These are phyloP conservation scores for Wickerhamomyces ciferrii DNA, from an alignment of 805 yeast genomes.

Conservation along the genomic window DNA sequence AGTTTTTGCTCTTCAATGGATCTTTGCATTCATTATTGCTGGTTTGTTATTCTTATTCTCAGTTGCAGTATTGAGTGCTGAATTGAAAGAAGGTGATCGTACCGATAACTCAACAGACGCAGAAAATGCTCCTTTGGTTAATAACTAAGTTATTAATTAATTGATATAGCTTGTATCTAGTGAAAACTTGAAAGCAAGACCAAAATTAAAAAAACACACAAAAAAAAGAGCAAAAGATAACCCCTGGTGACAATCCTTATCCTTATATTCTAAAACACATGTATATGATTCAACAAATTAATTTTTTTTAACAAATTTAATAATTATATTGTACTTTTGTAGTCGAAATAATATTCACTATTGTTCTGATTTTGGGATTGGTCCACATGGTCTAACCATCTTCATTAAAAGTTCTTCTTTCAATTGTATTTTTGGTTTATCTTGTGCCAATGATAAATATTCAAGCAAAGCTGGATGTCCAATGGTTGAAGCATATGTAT, in stretches of 20 bases:
- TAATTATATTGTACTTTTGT: no score
- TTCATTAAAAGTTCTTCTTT: constrained; percentile 31
- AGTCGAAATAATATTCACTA: no score
- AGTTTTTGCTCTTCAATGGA: constrained; percentile 79
- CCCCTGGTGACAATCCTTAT: neutral
- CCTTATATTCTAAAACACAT: neutral
- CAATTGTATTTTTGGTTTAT: constrained; percentile 33
- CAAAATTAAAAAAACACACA: neutral
- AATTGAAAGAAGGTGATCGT: constrained; percentile 3
- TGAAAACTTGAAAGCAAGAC: neutral
- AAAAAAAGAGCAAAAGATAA: no score
- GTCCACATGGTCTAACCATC: constrained; percentile 31
- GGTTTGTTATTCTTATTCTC: constrained; percentile 50
- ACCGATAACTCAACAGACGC: constrained; percentile 9
- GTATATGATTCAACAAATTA: no score
- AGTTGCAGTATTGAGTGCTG: constrained; percentile 39
- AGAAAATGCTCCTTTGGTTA: constrained; percentile 35
- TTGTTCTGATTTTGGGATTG: constrained; percentile 2
- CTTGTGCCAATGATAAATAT: constrained; percentile 48
- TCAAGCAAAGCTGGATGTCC: constrained; percentile 52
- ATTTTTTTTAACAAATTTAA: no score
- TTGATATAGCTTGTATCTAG: no score
- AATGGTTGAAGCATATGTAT: constrained; percentile 56
- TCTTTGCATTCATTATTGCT: constrained; percentile 68
- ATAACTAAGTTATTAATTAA: constrained; percentile 5